Evolutionary conservation across 2,329 filamentous ascomycete species (phyloP).

Genomic region (Monilinia laxa): DNA sequence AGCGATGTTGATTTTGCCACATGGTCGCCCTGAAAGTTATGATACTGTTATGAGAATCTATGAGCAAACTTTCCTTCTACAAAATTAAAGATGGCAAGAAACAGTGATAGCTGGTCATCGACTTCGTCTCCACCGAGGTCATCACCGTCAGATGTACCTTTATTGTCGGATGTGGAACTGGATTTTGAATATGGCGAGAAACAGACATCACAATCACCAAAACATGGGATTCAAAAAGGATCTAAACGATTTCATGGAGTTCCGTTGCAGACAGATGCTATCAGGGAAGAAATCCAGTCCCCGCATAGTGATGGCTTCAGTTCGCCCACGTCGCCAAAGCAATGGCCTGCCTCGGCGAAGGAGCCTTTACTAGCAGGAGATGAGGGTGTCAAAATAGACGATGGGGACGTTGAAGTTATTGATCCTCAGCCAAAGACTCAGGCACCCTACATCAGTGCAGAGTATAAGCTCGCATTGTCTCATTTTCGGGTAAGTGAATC

Average conservation of each 20-base stretch:
- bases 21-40: not conserved
- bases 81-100: slow-evolving; percentile 15
- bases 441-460: not conserved
- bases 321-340: not conserved
- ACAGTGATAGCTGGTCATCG: not conserved
- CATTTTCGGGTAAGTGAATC: slow-evolving; percentile 10
- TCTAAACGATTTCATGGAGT: not conserved
- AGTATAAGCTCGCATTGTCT: slow-evolving; percentile 15
- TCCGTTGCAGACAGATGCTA: slow-evolving; percentile 12
- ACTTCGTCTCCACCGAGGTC: not conserved
- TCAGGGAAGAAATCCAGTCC: slow-evolving; percentile 1
- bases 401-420: not conserved
- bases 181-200: not conserved
- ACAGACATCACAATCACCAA: not conserved
- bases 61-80: not conserved
- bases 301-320: not conserved
- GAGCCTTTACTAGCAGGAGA: slow-evolving; percentile 16
- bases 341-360: slow-evolving; percentile 13
- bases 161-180: slow-evolving; percentile 7
- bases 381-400: not conserved
- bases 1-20: not conserved
- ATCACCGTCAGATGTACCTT: slow-evolving; percentile 4
- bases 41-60: not conserved
- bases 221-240: not conserved
- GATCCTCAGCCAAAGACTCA: not conserved